Conservation (phyloP, 2,329 filamentous ascomycete species). For the Gyromitra esculenta region DNA sequence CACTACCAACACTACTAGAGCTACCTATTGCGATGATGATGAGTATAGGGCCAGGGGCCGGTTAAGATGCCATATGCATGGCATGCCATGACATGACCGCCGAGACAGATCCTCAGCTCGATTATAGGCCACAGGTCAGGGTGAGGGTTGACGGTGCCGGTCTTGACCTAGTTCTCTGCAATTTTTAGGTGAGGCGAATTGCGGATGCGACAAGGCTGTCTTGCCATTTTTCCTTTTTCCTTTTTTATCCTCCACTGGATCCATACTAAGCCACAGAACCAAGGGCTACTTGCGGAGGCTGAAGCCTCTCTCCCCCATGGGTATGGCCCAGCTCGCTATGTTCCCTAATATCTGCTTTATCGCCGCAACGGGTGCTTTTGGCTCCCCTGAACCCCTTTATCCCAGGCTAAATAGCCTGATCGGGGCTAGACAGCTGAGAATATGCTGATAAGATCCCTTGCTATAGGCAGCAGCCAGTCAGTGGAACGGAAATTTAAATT, state of each 20-base stretch:
- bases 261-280: conserved; percentile 35
- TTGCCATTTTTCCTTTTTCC: conserved; percentile 29
- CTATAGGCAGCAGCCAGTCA: background rate
- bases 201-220: conserved; percentile 41
- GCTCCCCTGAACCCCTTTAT: background rate
- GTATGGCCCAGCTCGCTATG: background rate
- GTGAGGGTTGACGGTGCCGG: conserved; percentile 20
- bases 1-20: too few relatives aligned
- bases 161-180: conserved; percentile 17
- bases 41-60: conserved; percentile 20
- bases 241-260: background rate
- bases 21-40: conserved; percentile 9
- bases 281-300: conserved; percentile 28
- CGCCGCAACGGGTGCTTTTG: conserved; percentile 34
- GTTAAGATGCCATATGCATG: background rate
- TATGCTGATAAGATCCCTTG: conserved; percentile 22
- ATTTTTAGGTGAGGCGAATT: conserved; percentile 53
- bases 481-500: background rate
- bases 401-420: conserved; percentile 8
- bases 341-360: conserved; percentile 31
- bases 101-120: conserved; percentile 46
- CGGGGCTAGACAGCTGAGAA: conserved; percentile 6
- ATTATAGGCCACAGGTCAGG: conserved; percentile 27
- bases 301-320: conserved; percentile 1
- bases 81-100: background rate